A percentile compares a stretch with the other conserved stretches of the same genome.
phyloP scores from a whole-genome alignment of 225 moss, liverwort and hornwort genomes.

The Sphagnum contortum region DNA sequence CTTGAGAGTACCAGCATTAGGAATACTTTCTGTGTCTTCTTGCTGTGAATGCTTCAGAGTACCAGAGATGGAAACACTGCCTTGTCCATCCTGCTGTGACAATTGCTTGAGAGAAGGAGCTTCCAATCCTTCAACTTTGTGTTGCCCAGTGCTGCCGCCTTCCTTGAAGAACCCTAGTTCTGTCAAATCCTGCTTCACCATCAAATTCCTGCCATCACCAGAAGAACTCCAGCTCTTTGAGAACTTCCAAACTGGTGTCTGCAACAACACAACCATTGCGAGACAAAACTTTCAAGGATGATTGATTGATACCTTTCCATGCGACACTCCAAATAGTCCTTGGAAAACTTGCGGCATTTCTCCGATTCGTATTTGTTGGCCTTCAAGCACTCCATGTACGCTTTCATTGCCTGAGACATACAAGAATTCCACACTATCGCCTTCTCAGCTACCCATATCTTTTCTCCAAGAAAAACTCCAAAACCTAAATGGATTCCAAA shows the following conservation, averaged over 20 bases:
- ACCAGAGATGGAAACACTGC: neutral
- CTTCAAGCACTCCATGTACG: slow-evolving; percentile 86
- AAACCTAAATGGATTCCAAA: neutral
- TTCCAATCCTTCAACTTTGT: slow-evolving; percentile 11
- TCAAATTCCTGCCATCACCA: slow-evolving; percentile 51
- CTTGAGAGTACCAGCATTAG: slow-evolving; percentile 3
- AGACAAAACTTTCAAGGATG: too few relatives aligned
- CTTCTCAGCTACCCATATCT: slow-evolving; percentile 1
- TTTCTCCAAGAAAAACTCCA: neutral
- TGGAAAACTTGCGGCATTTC: slow-evolving; percentile 73
- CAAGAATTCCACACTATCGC: slow-evolving; percentile 3
- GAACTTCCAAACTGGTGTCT: neutral
- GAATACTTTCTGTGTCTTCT: too few relatives aligned
- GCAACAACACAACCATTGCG: neutral
- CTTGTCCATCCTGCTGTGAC: slow-evolving; percentile 16
- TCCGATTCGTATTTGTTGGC: slow-evolving; percentile 74
- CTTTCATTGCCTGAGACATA: slow-evolving; percentile 66
- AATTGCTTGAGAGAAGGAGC: slow-evolving; percentile 5
- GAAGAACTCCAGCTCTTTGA: neutral
- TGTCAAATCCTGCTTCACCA: slow-evolving; percentile 87
- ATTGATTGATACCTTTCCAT: slow-evolving; percentile 54
- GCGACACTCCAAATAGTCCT: slow-evolving; percentile 78
- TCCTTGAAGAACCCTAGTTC: slow-evolving; percentile 91
- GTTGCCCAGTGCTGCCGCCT: slow-evolving; percentile 12
- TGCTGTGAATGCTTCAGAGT: too few relatives aligned